phyloP scores from a whole-genome alignment of 1,284 basidiomycete species.

The Pseudozyma sp. region DNA sequence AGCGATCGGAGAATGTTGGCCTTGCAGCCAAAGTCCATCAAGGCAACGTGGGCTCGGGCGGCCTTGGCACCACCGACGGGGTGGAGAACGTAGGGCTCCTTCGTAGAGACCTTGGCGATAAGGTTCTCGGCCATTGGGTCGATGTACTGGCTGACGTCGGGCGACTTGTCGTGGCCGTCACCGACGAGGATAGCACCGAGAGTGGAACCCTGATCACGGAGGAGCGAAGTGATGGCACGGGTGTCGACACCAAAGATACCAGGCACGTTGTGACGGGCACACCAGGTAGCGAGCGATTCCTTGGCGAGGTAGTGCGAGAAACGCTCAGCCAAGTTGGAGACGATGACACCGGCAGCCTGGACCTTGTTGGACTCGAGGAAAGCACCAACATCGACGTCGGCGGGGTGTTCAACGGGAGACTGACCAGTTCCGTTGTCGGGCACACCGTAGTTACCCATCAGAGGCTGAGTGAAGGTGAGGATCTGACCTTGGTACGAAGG shows the following conservation, averaged over 20 bases:
- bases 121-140: constrained; percentile 93
- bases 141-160: constrained; percentile 73
- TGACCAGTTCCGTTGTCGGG: constrained; percentile 75
- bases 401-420: constrained; percentile 73
- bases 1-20: constrained; percentile 96
- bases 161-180: constrained; percentile 75
- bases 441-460: constrained; percentile 99
- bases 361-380: constrained; percentile 86
- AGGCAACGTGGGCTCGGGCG: constrained; percentile 81
- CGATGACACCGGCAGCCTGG: constrained; percentile 92
- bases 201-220: constrained; percentile 97
- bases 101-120: constrained; percentile 91
- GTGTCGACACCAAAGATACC: constrained; percentile 97
- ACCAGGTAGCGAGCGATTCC: constrained; percentile 94
- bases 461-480: constrained; percentile 95
- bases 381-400: constrained; percentile 70
- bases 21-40: constrained; percentile 97
- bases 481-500: constrained; percentile 98
- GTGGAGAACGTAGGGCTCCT: constrained; percentile 86
- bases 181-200: constrained; percentile 91
- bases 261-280: constrained; percentile 87
- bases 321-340: constrained; percentile 92
- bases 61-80: constrained; percentile 76
- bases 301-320: constrained; percentile 95
- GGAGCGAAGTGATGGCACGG: constrained; percentile 90